phyloP scores from a whole-genome alignment of 2,329 filamentous ascomycete genomes.

The Ascocoryne sarcoides region DNA sequence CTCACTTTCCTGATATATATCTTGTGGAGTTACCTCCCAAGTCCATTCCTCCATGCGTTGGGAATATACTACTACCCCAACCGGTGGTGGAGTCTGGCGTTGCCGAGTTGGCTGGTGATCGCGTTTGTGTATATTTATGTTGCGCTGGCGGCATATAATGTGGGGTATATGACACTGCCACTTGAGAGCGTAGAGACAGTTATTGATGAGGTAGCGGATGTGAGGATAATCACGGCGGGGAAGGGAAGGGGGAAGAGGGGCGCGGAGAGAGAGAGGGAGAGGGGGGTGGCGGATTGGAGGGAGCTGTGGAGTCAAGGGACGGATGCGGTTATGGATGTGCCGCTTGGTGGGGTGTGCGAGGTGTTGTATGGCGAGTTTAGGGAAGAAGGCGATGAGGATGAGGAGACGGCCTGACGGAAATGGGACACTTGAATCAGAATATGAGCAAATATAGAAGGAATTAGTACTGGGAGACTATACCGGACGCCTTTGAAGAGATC shows the following conservation, averaged over 20 bases:
- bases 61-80: conserved; percentile 97
- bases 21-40: conserved; percentile 77
- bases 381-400: conserved; percentile 22
- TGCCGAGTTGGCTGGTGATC: conserved; percentile 86
- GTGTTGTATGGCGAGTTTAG: conserved; percentile 69
- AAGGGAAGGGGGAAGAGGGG: conserved; percentile 28
- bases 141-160: conserved; percentile 84
- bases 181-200: conserved; percentile 77
- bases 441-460: too few species aligned
- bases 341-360: conserved; percentile 89
- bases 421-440: too few species aligned
- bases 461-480: too few species aligned
- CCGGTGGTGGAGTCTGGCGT: conserved; percentile 92
- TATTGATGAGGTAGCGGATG: conserved; percentile 80
- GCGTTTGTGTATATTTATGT: conserved; percentile 87
- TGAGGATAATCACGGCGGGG: conserved; percentile 57
- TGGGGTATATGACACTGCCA: conserved; percentile 75
- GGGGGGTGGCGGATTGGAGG: conserved; percentile 53
- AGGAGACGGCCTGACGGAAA: too few species aligned
- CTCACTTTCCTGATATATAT: conserved; percentile 67
- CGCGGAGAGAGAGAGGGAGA: too few species aligned
- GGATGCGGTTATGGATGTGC: conserved; percentile 95
- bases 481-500: too few species aligned
- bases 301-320: conserved; percentile 85
- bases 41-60: conserved; percentile 81